Conservation (phyloP, 1,284 basidiomycete species). For the Rhodotorula sp. region DNA sequence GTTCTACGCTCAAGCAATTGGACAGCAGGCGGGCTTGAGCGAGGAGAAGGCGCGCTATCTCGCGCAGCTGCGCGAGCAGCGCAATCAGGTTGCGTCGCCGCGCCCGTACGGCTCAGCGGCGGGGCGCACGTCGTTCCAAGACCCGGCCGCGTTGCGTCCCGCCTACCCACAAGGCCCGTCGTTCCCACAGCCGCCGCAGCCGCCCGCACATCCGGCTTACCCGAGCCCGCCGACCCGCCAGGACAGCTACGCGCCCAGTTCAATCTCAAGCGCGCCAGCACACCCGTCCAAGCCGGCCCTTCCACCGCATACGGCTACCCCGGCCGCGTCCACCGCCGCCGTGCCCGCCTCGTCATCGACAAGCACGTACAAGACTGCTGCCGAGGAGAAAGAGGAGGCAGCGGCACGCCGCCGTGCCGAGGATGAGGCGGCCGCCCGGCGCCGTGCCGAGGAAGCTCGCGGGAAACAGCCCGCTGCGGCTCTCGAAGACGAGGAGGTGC, state of each 20-base stretch:
- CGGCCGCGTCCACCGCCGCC: neutral
- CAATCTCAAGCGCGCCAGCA: neutral
- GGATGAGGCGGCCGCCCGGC: conserved; percentile 1
- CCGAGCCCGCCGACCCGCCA: neutral
- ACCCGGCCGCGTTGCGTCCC: neutral
- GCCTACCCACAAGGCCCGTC: neutral
- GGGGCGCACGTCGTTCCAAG: neutral
- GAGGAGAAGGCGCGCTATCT: conserved; percentile 35
- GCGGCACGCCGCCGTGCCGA: conserved; percentile 4
- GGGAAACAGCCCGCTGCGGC: neutral
- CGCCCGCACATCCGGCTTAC: neutral
- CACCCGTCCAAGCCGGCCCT: neutral
- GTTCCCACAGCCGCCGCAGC: neutral
- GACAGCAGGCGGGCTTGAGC: conserved; percentile 3
- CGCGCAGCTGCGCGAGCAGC: conserved; percentile 20
- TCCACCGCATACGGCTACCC: neutral
- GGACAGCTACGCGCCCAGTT: neutral
- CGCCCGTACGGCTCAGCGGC: neutral
- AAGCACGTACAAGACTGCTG: conserved; percentile 22
- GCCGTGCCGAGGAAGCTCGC: conserved; percentile 9
- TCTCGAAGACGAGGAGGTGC: neutral
- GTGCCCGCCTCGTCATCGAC: neutral
- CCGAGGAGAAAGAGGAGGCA: conserved; percentile 24
- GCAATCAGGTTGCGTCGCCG: neutral
- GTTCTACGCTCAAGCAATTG: conserved; percentile 21